phyloP scores from a whole-genome alignment of 2,329 filamentous ascomycete species.

The Diaporthe ampelina region DNA sequence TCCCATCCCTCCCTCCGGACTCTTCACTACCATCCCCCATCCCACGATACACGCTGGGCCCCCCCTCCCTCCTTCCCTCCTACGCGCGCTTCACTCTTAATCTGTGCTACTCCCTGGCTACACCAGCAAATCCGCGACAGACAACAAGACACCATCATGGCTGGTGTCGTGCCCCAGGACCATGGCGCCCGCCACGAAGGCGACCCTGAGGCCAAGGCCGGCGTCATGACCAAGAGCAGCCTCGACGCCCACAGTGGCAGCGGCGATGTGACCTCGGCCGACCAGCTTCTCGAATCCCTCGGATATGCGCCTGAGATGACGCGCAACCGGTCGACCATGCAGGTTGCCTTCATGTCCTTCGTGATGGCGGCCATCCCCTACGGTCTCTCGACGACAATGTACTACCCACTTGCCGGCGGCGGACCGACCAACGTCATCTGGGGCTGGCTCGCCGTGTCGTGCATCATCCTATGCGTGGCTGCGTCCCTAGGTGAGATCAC shows the following conservation, averaged over 20 bases:
- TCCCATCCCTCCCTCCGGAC: not conserved
- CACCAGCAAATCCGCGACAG: not conserved
- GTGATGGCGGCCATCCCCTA: conserved; percentile 82
- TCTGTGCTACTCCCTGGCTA: not conserved
- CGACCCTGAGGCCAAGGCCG: conserved; percentile 34
- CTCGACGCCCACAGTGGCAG: conserved; percentile 43
- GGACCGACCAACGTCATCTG: conserved; percentile 79
- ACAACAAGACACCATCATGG: conserved; percentile 29
- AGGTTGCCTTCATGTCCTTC: conserved; percentile 83
- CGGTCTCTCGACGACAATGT: conserved; percentile 78
- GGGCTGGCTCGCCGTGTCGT: conserved; percentile 78
- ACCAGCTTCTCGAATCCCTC: conserved; percentile 73
- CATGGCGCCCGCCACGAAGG: conserved; percentile 30
- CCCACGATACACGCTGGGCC: too few relatives aligned
- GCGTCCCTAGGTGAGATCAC: conserved; percentile 81
- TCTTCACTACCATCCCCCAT: not conserved
- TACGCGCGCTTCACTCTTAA: not conserved
- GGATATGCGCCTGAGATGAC: conserved; percentile 77
- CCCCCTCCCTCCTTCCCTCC: too few relatives aligned
- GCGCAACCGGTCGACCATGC: conserved; percentile 75
- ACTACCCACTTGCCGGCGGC: conserved; percentile 76
- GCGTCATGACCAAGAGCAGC: conserved; percentile 31
- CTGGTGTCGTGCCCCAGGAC: conserved; percentile 38
- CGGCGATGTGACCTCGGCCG: conserved; percentile 61
- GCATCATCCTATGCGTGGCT: conserved; percentile 79